A percentile compares a stretch with the other conserved stretches of the same genome.
These are phyloP conservation scores for Helicocarpus griseus DNA, from an alignment of 2,329 filamentous ascomycete species.

Conservation along the genomic window DNA sequence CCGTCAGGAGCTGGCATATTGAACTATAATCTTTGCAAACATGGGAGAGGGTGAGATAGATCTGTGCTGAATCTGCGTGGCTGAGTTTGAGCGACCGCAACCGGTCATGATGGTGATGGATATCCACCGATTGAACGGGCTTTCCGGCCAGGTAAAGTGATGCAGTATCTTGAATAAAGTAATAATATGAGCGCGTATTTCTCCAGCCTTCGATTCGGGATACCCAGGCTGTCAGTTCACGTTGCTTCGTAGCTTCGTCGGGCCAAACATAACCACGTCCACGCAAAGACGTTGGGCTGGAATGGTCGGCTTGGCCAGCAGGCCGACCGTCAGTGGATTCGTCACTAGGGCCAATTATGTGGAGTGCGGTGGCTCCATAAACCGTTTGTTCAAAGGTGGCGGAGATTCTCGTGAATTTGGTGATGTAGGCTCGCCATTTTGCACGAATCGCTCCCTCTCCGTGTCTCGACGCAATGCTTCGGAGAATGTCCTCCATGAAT, in stretches of 20 bases:
- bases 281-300: constrained; percentile 46
- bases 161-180: constrained; percentile 68
- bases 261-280: constrained; percentile 96
- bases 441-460: constrained; percentile 83
- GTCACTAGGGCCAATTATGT: constrained; percentile 70
- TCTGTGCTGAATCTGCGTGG: constrained; percentile 65
- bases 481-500: constrained; percentile 80
- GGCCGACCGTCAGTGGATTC: constrained; percentile 32
- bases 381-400: constrained; percentile 93
- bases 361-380: constrained; percentile 79
- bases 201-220: constrained; percentile 95
- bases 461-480: constrained; percentile 73
- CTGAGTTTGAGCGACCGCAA: constrained; percentile 72
- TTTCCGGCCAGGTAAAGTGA: constrained; percentile 29
- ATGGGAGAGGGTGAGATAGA: constrained; percentile 72
- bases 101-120: constrained; percentile 87
- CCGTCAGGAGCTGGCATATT: constrained; percentile 71
- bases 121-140: constrained; percentile 46
- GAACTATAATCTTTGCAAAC: constrained; percentile 73
- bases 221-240: constrained; percentile 83
- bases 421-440: constrained; percentile 92
- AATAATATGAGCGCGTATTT: constrained; percentile 89
- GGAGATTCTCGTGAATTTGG: constrained; percentile 83
- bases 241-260: constrained; percentile 68
- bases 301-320: constrained; percentile 21